Evolutionary conservation across 345 rosid species (phyloP), one percentile per base, ranked within the genome.

Genomic region (Toxicodendron radicans): DNA sequence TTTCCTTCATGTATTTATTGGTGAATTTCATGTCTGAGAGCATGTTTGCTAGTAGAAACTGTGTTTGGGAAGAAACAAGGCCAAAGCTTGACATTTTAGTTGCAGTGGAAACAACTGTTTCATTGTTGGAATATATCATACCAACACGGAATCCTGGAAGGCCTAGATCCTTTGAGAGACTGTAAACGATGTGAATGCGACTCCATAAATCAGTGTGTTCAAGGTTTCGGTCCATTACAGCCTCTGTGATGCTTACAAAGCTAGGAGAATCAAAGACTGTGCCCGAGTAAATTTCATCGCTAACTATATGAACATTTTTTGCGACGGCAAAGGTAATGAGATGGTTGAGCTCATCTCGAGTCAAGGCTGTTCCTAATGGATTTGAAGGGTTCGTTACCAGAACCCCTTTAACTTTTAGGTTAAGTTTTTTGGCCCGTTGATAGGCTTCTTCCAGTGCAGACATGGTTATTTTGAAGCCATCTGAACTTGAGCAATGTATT

Each of bases 51-150:
- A 92, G 85, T 1, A 91, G 79, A 67, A 81, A 82, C 59, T 95
- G 97, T 7, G 97, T 95, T 56, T 95, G 99, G 2, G 97, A 88
- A 3, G 97, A 95, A 58, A 92, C 84, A 30, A 92, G 92, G 2
- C 94, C 94, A 69, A 95, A 95, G 76, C 99, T 95, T 0, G 99
- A 91, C 97, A 95, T 95, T 76, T 88, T 95, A 2, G 95, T 92
- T 0, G 99, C 97, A 0, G 94, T 86, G 1, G 93, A 76, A 0
- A 92, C 84, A 0, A 92, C 90, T 63, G 66, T 67, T 51, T 84
- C 82, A 60, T 94, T 83, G 67, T 91, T 80, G 46, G 97, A 87
- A 74, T 94, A 94, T 56, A 94, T 85, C 84, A 84, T 81, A 49
- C 97, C 98, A 1, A 90, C 94, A 1, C 97, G 92, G 73, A 94